These are phyloP conservation scores for Lenwebbia sp. DNA, from an alignment of 345 rosid genomes.

Conservation along the genomic window DNA sequence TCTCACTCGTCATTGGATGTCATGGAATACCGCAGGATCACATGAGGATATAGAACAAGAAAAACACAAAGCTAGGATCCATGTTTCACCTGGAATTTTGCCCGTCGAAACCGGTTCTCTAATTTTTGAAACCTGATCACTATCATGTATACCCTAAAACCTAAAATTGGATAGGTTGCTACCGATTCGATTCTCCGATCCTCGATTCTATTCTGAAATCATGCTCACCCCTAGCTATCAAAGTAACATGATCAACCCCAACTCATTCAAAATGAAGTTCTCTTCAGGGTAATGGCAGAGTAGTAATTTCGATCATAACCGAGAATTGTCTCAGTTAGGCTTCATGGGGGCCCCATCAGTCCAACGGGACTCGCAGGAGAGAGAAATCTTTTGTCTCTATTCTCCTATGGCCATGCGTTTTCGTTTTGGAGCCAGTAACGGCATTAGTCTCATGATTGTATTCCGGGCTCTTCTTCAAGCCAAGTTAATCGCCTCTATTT, in stretches of 20 bases:
- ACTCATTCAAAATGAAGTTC: not conserved
- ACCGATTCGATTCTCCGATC: no score
- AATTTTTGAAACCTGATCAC: no score
- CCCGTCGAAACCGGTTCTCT: no score
- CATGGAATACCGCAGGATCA: no score
- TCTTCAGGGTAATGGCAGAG: not conserved
- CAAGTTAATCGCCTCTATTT: not conserved
- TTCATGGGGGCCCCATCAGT: not conserved
- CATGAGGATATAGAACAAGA: no score
- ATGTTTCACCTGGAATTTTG: no score
- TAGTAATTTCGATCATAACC: not conserved
- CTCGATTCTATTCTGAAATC: no score
- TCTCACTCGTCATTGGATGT: no score
- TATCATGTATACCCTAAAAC: no score
- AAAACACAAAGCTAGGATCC: no score
- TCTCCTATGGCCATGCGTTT: not conserved
- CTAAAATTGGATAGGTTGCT: no score
- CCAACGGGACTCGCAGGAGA: not conserved
- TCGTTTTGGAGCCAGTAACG: constrained; percentile 21
- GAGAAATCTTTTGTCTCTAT: not conserved
- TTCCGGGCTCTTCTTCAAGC: constrained; percentile 5
- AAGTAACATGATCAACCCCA: not conserved
- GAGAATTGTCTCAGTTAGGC: not conserved
- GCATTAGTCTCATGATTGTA: constrained; percentile 21
- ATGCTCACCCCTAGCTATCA: not conserved